A percentile compares a stretch with the other conserved stretches of the same genome.
phyloP scores from a whole-genome alignment of 495 filamentous ascomycete species.

The Daldinia decipiens region DNA sequence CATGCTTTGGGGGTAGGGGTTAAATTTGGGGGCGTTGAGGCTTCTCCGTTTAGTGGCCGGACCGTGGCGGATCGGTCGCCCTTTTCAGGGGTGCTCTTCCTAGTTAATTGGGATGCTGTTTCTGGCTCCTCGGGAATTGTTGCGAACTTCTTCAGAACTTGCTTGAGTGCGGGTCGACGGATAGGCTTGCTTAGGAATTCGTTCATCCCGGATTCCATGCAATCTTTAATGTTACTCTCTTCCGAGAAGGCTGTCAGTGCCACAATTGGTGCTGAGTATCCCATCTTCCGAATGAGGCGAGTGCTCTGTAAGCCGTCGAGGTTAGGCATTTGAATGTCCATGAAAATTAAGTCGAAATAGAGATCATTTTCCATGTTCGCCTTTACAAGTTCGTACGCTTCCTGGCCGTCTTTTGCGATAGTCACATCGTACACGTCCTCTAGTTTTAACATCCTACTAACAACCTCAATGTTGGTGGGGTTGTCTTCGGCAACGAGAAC shows the following conservation, averaged over 20 bases:
- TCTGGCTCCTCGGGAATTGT: constrained; percentile 66
- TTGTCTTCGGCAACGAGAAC: constrained; percentile 97
- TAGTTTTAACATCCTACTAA: constrained; percentile 67
- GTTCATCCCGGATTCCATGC: constrained; percentile 79
- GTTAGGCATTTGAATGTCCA: constrained; percentile 97
- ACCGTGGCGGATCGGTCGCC: constrained; percentile 2
- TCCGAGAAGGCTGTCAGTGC: constrained; percentile 91
- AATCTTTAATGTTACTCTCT: constrained; percentile 87
- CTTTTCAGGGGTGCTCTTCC: constrained; percentile 48
- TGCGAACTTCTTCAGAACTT: constrained; percentile 76
- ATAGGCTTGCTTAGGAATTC: constrained; percentile 85
- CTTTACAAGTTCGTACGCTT: constrained; percentile 87
- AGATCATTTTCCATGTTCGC: constrained; percentile 76
- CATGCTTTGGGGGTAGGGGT: constrained; percentile 12
- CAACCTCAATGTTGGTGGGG: constrained; percentile 92
- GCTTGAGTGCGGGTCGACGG: constrained; percentile 80
- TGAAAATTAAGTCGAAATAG: constrained; percentile 87
- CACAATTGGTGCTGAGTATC: constrained; percentile 89
- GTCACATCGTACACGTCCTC: constrained; percentile 74
- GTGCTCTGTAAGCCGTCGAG: constrained; percentile 90
- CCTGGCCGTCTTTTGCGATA: constrained; percentile 87
- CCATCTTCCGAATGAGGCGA: constrained; percentile 84
- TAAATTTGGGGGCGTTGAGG: background rate
- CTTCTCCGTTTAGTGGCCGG: constrained; percentile 26
- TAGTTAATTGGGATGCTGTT: constrained; percentile 46